Evolutionary conservation across 73 alveolate species (phyloP), one percentile per base, ranked within the genome.

Genomic region (Symbiodinium natans): DNA sequence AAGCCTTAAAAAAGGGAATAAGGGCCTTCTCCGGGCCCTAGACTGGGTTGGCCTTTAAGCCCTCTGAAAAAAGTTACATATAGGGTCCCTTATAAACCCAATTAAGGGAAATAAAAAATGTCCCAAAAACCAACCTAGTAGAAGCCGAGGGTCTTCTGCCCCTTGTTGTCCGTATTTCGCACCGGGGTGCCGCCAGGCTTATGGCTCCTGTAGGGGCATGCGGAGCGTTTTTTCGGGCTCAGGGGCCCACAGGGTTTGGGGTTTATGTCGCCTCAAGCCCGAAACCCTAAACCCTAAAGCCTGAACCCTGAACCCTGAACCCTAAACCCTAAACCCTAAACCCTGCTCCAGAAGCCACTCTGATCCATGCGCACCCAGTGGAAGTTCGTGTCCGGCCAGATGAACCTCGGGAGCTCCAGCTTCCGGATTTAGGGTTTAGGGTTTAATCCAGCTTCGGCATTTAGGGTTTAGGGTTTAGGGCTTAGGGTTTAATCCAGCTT

Each of bases 131-230:
- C n/a, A n/a, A n/a, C n/a, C n/a, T n/a, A n/a, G n/a, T n/a, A n/a
- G n/a, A 17, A 48, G 63, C 63, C 10, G 19, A 48, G 63, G 23
- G 19, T 88, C 95, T 63, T 38, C n/a, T 68, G 86, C 8, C 95
- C 95, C 71, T 88, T 88, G 95, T 88, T 88, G 86, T 88, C 94
- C 13, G 95, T 88, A 86, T 88, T 88, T 25, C 95, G 95, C 71
- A 88, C 95, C 11, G 95, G 95, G 5, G 95, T 88, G 29, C 86
- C 85, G 25, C 95, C 95, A 11, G 95, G 95, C 46, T 88, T 88
- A 86, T 88, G 95, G 77, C 95, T 88, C 63, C 63, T 48, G 23
- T 48, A 48, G 10, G 63, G 27, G 4, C 19, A 2, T 48, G 17
- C 63, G 19, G 19, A 15, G 13, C 63, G 27, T 17, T 2, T 17